These are phyloP conservation scores for Brassica carinata DNA, from an alignment of 345 rosid species.

Conservation along the genomic window DNA sequence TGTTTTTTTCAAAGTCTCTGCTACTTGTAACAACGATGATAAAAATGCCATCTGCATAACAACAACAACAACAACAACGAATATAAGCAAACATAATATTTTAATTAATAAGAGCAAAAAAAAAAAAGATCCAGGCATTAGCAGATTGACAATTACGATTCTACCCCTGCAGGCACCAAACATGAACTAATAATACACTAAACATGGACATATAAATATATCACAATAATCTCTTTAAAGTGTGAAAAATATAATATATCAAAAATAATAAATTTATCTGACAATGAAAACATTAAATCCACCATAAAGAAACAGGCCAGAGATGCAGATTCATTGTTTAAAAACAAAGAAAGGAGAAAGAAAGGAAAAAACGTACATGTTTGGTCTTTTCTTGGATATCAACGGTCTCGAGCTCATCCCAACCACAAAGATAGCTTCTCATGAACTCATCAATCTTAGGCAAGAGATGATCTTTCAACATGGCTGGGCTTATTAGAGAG, in stretches of 20 bases:
- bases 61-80: neutral
- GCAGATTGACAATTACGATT: neutral
- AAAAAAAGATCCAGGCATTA: neutral
- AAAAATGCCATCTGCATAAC: slow-evolving; percentile 67
- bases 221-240: neutral
- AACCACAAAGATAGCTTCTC: slow-evolving; percentile 70
- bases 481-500: slow-evolving; percentile 66
- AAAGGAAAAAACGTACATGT: slow-evolving; percentile 51
- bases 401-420: slow-evolving; percentile 57
- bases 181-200: neutral
- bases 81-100: slow-evolving; percentile 12
- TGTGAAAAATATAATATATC: neutral
- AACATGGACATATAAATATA: neutral
- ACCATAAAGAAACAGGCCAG: slow-evolving; percentile 22
- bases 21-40: slow-evolving; percentile 71
- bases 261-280: neutral
- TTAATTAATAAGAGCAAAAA: neutral
- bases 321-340: slow-evolving; percentile 38
- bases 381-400: slow-evolving; percentile 87
- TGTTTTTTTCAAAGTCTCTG: slow-evolving; percentile 47
- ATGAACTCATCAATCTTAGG: slow-evolving; percentile 86
- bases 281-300: neutral
- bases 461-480: slow-evolving; percentile 74
- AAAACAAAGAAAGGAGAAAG: slow-evolving; percentile 28
- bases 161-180: neutral